Conservation (phyloP, 345 rosid genomes). For the Alliaria petiolata region DNA sequence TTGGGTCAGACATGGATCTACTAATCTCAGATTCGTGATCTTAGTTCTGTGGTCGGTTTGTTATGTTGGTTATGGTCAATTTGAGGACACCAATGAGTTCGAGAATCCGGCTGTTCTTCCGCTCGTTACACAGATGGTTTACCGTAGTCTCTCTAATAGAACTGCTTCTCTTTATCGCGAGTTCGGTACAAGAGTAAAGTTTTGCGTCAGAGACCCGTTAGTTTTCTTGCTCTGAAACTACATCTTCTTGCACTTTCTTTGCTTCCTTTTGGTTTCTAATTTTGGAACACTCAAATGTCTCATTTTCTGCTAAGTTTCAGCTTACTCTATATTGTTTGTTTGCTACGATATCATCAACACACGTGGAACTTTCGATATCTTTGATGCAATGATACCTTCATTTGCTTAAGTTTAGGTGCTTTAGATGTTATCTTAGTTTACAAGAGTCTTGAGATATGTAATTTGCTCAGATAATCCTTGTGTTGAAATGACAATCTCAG, state of each 20-base stretch:
- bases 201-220: conserved; percentile 78
- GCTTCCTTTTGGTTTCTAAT: too few relatives aligned
- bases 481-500: conserved; percentile 44
- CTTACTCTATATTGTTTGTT: too few relatives aligned
- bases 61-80: conserved; percentile 44
- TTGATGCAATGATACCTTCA: too few relatives aligned
- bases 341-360: too few relatives aligned
- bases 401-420: too few relatives aligned
- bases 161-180: conserved; percentile 47
- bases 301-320: too few relatives aligned
- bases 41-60: conserved; percentile 38
- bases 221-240: conserved; percentile 18
- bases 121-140: conserved; percentile 39
- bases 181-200: conserved; percentile 46
- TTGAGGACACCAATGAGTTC: conserved; percentile 39
- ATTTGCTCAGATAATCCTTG: not conserved
- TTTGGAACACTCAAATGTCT: too few relatives aligned
- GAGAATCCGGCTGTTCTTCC: conserved; percentile 57
- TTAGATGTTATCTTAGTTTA: too few relatives aligned
- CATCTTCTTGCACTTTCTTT: not conserved
- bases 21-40: conserved; percentile 38
- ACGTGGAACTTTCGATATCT: too few relatives aligned
- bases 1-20: conserved; percentile 31
- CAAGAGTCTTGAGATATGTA: not conserved
- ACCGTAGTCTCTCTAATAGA: conserved; percentile 50